These are phyloP conservation scores for Chlamydomonas reinhardtii DNA, from an alignment of 163 green algal genomes.

Conservation along the genomic window DNA sequence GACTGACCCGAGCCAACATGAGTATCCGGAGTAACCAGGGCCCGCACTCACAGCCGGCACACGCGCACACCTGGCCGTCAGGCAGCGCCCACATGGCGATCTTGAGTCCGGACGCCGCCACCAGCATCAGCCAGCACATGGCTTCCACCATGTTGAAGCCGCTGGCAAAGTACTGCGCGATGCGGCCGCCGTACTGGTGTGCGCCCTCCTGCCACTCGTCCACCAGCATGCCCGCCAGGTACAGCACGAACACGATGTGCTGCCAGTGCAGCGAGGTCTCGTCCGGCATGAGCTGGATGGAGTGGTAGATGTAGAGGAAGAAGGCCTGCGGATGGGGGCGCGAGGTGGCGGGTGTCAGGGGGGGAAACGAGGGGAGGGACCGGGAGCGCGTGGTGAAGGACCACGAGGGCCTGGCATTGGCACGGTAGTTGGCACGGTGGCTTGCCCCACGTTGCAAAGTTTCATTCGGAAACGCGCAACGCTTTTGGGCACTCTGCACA, in stretches of 20 bases:
- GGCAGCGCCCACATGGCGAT: background rate
- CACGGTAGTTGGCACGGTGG: too few relatives aligned
- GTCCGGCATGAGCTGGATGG: background rate
- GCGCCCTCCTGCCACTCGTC: background rate
- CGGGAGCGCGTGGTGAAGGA: too few relatives aligned
- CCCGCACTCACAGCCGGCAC: too few relatives aligned
- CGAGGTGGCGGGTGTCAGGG: too few relatives aligned
- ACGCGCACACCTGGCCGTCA: background rate
- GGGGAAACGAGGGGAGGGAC: too few relatives aligned
- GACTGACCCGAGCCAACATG: too few relatives aligned
- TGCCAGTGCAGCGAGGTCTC: background rate
- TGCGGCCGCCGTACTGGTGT: constrained; percentile 1
- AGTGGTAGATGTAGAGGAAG: constrained; percentile 15
- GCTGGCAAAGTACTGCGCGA: background rate
- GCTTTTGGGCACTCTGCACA: too few relatives aligned
- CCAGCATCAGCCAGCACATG: background rate
- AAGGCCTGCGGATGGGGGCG: background rate
- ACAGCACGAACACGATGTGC: background rate
- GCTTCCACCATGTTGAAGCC: constrained; percentile 10
- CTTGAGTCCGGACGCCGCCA: background rate
- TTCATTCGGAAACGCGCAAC: too few relatives aligned
- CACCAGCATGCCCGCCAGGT: background rate
- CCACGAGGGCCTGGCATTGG: too few relatives aligned
- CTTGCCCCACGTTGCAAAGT: too few relatives aligned
- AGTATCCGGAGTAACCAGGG: too few relatives aligned